Evolutionary conservation across 768 basidiomycete species (phyloP), one percentile per base, ranked within the genome.

Genomic region (Tylopilus cervinicoccineus): DNA sequence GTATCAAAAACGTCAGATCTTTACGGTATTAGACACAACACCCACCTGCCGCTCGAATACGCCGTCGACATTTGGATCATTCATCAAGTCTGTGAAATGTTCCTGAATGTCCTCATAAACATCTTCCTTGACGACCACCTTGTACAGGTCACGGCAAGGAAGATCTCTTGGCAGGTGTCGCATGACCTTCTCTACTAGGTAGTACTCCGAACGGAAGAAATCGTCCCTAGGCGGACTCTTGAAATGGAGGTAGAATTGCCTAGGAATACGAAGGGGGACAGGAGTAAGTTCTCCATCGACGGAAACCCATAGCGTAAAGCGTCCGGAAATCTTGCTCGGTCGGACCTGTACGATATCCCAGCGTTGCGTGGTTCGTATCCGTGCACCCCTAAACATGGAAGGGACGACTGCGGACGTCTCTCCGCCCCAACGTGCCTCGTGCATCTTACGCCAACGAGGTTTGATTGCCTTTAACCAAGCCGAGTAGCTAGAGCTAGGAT

Each of bases 331-430:
- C 52, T 77, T 78, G 48, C 83, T 90, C 0, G 82, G 78, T 26
- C 90, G 83, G 52, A 99, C 83, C 60, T 98, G 96, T 4, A 98
- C 73, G 43, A 99, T 76, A 58, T 98, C 95, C 96, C 96, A 98
- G 41, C 81, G 78, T 41, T 83, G 75, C 43, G 77, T 81, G 11
- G 81, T 74, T 43, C 77, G 77, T 40, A 80, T 71, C 34, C 76
- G 76, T 39, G 75, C 73, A 48, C 76, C 74, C 53, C 76, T 79
- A 67, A 95, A 89, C 79, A 95, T 88, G 1, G 82, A 74, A 6
- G 92, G 86, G 38, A 85, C 72, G 51, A 75, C 57, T 37, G 72
- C 58, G 12, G 77, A 64, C 40, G 72, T 59, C 41, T 67, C 54
- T 38, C 65, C 69, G 12, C 72, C 79, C 57, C 65, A 70, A 17